phyloP scores from a whole-genome alignment of 306 rosid species.

The Glycine soja region DNA sequence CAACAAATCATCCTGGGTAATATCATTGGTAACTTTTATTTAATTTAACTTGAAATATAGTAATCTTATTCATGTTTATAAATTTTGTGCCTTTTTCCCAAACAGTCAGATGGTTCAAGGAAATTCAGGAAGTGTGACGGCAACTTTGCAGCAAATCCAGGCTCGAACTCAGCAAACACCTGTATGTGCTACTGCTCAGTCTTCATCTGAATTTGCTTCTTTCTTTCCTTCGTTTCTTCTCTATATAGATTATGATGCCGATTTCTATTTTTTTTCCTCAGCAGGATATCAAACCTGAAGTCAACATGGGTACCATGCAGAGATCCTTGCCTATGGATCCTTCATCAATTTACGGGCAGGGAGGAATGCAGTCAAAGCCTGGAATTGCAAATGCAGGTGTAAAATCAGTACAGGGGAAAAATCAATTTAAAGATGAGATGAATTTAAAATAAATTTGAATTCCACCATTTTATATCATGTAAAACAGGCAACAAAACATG shows the following conservation, averaged over 20 bases:
- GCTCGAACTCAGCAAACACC: conserved; percentile 74
- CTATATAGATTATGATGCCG: conserved; percentile 32
- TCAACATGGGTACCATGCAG: conserved; percentile 73
- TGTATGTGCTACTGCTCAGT: conserved; percentile 52
- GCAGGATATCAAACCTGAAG: conserved; percentile 80
- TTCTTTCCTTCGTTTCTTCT: conserved; percentile 38
- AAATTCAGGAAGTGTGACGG: conserved; percentile 74
- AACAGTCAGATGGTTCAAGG: conserved; percentile 92
- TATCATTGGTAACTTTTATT: conserved; percentile 40
- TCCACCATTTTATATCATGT: conserved; percentile 27
- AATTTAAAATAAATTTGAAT: conserved; percentile 2
- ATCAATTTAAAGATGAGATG: conserved; percentile 20
- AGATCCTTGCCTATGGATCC: conserved; percentile 89
- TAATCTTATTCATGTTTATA: conserved; percentile 36
- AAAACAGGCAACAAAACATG: conserved; percentile 17
- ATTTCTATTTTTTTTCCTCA: conserved; percentile 32
- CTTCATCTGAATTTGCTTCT: conserved; percentile 21
- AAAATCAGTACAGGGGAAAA: conserved; percentile 17
- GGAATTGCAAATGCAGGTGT: conserved; percentile 83
- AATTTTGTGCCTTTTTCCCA: conserved; percentile 42
- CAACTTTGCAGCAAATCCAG: conserved; percentile 93
- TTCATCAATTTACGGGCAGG: conserved; percentile 83
- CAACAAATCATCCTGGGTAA: conserved; percentile 88
- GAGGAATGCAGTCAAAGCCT: conserved; percentile 83
- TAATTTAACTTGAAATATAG: conserved; percentile 38